Conservation (phyloP, 1,139 yeast genomes). For the Eremothecium sinecaudum region DNA sequence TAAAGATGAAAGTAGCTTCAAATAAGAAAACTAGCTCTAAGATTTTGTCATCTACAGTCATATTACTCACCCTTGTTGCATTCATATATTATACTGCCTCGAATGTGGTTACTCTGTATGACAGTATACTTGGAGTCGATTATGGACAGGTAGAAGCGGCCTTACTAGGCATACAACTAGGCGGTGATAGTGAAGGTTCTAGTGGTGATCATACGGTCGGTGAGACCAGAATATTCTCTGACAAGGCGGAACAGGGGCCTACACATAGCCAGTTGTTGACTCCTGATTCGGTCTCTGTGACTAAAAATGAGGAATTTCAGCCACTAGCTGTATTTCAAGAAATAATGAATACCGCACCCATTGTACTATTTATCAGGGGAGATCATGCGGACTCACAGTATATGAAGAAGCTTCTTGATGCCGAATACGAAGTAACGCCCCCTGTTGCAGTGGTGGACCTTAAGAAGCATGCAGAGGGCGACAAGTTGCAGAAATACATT, state of each 20-base stretch:
- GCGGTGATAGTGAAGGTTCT: no score
- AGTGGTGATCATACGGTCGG: no score
- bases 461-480: conserved; percentile 55
- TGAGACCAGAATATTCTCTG: no score
- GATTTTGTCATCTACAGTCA: conserved; percentile 6
- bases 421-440: conserved; percentile 58
- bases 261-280: no score
- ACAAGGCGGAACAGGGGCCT: no score
- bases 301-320: conserved; percentile 4
- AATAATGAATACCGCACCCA: conserved; percentile 18
- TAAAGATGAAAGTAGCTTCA: neutral
- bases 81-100: conserved; percentile 7
- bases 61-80: conserved; percentile 7
- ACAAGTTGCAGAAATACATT: conserved; percentile 43
- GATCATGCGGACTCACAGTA: conserved; percentile 38
- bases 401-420: conserved; percentile 49
- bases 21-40: conserved; percentile 1
- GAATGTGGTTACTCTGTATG: no score
- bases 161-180: no score
- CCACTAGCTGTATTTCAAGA: conserved; percentile 14
- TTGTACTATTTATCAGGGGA: conserved; percentile 17
- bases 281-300: no score
- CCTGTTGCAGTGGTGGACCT: conserved; percentile 60
- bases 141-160: no score
- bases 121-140: no score